Conservation (phyloP, 495 filamentous ascomycete genomes). For the Mytilinidion resinicola region DNA sequence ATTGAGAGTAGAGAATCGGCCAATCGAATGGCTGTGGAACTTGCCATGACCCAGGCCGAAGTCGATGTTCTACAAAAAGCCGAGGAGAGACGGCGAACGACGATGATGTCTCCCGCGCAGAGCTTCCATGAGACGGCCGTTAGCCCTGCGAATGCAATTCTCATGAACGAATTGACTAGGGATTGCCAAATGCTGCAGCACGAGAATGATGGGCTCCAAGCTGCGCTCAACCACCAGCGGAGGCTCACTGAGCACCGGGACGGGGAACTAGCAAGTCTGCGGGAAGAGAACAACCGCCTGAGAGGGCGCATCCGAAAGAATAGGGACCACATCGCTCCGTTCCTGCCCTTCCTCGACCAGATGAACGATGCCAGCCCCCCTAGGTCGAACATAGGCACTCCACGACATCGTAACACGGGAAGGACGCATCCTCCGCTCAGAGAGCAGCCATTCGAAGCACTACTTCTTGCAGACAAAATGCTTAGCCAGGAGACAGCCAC, state of each 20-base stretch:
- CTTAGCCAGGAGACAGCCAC: constrained; percentile 67
- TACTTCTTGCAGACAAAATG: constrained; percentile 67
- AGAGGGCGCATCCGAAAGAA: constrained; percentile 82
- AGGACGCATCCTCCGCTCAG: constrained; percentile 12
- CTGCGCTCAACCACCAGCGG: constrained; percentile 64
- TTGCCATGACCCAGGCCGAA: constrained; percentile 85
- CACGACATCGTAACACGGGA: constrained; percentile 12
- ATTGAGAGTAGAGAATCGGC: constrained; percentile 82
- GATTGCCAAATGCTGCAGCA: constrained; percentile 55
- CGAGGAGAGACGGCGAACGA: constrained; percentile 26
- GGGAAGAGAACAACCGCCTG: constrained; percentile 67
- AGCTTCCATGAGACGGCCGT: constrained; percentile 35
- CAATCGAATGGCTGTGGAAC: constrained; percentile 85
- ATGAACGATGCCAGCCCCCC: constrained; percentile 25
- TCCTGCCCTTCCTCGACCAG: constrained; percentile 44
- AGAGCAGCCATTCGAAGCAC: constrained; percentile 59
- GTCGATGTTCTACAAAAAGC: constrained; percentile 72
- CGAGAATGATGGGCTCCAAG: constrained; percentile 57
- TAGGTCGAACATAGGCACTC: constrained; percentile 41
- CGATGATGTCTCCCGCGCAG: constrained; percentile 40
- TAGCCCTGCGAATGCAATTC: constrained; percentile 24
- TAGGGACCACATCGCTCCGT: constrained; percentile 61
- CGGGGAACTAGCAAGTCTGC: constrained; percentile 57
- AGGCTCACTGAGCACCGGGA: constrained; percentile 62
- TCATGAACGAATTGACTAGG: constrained; percentile 35